Evolutionary conservation across 2,329 filamentous ascomycete species (phyloP).

Genomic region (Fusarium kyushuense): DNA sequence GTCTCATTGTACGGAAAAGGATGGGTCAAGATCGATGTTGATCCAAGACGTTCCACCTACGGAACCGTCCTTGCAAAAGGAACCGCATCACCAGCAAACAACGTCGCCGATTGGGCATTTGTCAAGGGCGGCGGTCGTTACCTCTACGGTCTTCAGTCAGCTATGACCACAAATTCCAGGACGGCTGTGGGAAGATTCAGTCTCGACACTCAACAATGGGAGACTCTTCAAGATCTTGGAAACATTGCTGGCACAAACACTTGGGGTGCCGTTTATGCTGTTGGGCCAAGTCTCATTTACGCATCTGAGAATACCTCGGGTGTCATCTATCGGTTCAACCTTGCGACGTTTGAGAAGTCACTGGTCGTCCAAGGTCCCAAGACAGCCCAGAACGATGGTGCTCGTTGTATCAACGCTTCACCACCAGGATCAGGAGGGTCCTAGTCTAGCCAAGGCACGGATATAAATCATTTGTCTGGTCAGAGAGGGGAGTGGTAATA

Average conservation of each 20-base stretch:
- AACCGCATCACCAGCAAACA: neutral
- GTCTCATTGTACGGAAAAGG: neutral
- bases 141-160: conserved; percentile 8
- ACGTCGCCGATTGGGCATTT: conserved; percentile 8
- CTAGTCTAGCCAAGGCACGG: neutral
- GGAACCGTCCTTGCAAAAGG: neutral
- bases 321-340: conserved; percentile 15
- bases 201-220: conserved; percentile 6
- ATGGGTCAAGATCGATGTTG: conserved; percentile 19
- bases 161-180: neutral
- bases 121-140: conserved; percentile 3
- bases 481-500: too few species aligned
- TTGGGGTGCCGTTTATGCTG: conserved; percentile 22
- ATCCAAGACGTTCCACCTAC: conserved; percentile 8
- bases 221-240: neutral
- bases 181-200: conserved; percentile 9
- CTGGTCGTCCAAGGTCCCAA: conserved; percentile 16
- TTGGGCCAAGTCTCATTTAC: conserved; percentile 7
- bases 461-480: neutral
- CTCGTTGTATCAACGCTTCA: conserved; percentile 22
- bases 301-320: conserved; percentile 21
- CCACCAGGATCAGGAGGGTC: conserved; percentile 9
- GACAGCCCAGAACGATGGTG: conserved; percentile 17
- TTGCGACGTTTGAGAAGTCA: conserved; percentile 1
- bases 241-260: conserved; percentile 2